Percentiles rank a stretch among this genome's conserved stretches.
phyloP scores from a whole-genome alignment of 169 alveolate genomes.

The Babesia bovis region DNA sequence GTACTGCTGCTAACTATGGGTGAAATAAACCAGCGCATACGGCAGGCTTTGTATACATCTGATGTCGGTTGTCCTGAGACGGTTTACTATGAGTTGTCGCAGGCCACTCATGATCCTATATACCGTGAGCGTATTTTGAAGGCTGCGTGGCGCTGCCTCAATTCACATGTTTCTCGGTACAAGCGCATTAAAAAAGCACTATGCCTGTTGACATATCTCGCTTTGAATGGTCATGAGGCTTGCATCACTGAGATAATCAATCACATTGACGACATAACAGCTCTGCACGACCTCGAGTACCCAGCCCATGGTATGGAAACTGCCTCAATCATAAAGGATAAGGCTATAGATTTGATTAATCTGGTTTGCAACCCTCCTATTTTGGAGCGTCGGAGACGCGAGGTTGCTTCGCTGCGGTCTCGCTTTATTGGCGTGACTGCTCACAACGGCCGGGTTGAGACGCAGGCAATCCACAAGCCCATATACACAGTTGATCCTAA shows the following conservation, averaged over 20 bases:
- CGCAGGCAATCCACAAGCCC: slow-evolving; percentile 53
- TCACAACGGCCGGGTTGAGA: slow-evolving; percentile 47
- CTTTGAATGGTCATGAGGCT: slow-evolving; percentile 46
- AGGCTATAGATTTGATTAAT: slow-evolving; percentile 30
- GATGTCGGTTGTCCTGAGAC: slow-evolving; percentile 62
- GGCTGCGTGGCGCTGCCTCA: slow-evolving; percentile 51
- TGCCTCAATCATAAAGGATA: slow-evolving; percentile 31
- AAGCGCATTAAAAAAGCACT: slow-evolving; percentile 59
- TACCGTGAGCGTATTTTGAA: slow-evolving; percentile 37
- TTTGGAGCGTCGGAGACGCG: slow-evolving; percentile 16
- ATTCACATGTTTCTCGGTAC: not conserved
- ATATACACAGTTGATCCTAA: slow-evolving; percentile 29
- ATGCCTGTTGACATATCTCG: slow-evolving; percentile 39
- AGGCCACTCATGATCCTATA: slow-evolving; percentile 51
- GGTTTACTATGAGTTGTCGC: slow-evolving; percentile 54
- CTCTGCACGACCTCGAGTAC: slow-evolving; percentile 12
- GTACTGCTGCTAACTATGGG: slow-evolving; percentile 33
- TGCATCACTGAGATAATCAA: slow-evolving; percentile 37
- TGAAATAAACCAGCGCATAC: slow-evolving; percentile 41
- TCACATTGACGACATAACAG: slow-evolving; percentile 31
- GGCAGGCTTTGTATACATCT: slow-evolving; percentile 51
- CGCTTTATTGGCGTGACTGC: slow-evolving; percentile 36
- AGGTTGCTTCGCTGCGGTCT: slow-evolving; percentile 35
- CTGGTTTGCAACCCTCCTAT: slow-evolving; percentile 29
- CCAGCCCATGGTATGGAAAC: slow-evolving; percentile 6